Base-by-base conservation (phyloP, 2,329 filamentous ascomycete genomes). In the Talaromyces sp. region DNA sequence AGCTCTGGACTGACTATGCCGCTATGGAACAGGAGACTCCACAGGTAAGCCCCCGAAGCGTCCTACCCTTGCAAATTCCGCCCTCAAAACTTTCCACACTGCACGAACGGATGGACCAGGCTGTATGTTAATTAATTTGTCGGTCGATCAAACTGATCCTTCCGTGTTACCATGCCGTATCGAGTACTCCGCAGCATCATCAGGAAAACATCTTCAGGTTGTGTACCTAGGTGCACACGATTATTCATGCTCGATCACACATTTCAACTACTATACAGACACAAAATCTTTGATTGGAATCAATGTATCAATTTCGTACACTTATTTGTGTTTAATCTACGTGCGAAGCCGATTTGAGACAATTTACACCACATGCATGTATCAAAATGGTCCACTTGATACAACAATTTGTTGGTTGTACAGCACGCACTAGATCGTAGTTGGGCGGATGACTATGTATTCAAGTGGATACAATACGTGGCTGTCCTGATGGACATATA, bases 141-240 rank as follows among this genome's bases (percentile, higher is more conserved):
- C 28, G 16, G 48, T 54, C 50, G 50, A 54, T 54, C 50, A 54
- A 35, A 23, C 7, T 54, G 50, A 54, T 54, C 50, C 50, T 54
- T 54, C 31, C 48, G 11, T 21, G 23, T 35, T 21, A 50, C 46
- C 3, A 54, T 37, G n/a, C n/a, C 48, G 16, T 8, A 33, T 33
- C 9, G 28, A 52, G 31, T 9, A 25, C 6, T 50, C 25, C 25
- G 25, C 12, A 11, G 28, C 28, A 28, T 28, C 28, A 28, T 6
- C 28, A 28, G 3, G 3, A 28, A 28, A 44, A 16, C 9, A 46
- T 46, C 46, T 16, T 23, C 46, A 50, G 23, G 28, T 25, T 31
- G 40, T 44, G 40, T 44, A 8, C 14, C 39, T 21, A 25, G 18
- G 21, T 14, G 16, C 42, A 21, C 11, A 46, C 39, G 39, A 40